Conservation (phyloP, 2,329 filamentous ascomycete genomes). For the Cryphonectria japonica region DNA sequence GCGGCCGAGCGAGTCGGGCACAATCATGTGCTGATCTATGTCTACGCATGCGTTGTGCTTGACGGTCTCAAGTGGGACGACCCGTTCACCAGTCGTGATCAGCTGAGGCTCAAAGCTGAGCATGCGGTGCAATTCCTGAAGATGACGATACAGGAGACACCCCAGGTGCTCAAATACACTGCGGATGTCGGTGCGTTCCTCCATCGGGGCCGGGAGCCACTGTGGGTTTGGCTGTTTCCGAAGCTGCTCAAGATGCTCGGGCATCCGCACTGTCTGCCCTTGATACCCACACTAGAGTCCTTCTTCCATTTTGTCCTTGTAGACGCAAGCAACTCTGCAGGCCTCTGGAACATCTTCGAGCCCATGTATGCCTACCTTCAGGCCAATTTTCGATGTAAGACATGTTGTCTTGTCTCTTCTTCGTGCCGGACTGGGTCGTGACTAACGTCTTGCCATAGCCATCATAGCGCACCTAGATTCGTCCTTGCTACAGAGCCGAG, state of each 20-base stretch:
- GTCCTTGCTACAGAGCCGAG: not conserved
- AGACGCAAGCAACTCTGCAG: slow-evolving; percentile 46
- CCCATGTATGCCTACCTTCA: slow-evolving; percentile 54
- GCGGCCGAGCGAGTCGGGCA: slow-evolving; percentile 70
- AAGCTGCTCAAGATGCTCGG: slow-evolving; percentile 62
- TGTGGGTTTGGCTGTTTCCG: slow-evolving; percentile 69
- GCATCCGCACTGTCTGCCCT: slow-evolving; percentile 49
- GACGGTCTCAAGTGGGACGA: slow-evolving; percentile 71
- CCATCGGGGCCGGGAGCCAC: slow-evolving; percentile 60
- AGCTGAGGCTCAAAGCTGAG: slow-evolving; percentile 61
- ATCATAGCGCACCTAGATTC: slow-evolving; percentile 31
- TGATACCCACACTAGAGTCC: slow-evolving; percentile 55
- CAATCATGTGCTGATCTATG: slow-evolving; percentile 84
- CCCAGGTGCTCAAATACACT: slow-evolving; percentile 62
- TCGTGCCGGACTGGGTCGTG: slow-evolving; percentile 32
- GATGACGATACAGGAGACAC: slow-evolving; percentile 75
- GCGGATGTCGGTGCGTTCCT: slow-evolving; percentile 48
- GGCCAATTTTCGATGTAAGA: slow-evolving; percentile 49
- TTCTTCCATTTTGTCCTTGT: slow-evolving; percentile 56
- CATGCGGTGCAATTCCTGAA: slow-evolving; percentile 80
- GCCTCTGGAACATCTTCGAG: slow-evolving; percentile 53
- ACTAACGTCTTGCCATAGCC: slow-evolving; percentile 29
- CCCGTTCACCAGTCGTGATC: slow-evolving; percentile 63
- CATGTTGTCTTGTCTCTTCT: slow-evolving; percentile 31
- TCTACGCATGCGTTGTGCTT: slow-evolving; percentile 79